Evolutionary conservation across 176 grass and related monocot genomes (phyloP).

Genomic region (Pontederia crassipes): DNA sequence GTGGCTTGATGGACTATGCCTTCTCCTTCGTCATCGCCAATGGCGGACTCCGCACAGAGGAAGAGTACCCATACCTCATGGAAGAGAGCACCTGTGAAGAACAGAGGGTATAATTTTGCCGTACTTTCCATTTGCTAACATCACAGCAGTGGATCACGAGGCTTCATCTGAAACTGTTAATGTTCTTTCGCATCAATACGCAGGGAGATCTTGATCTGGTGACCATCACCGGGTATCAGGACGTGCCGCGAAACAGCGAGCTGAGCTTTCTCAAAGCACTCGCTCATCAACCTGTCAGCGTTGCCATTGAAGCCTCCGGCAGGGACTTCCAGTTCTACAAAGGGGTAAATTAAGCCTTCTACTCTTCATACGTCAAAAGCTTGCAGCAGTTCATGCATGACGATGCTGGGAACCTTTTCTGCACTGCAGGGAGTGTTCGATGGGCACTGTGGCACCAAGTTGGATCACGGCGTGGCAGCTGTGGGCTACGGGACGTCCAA

Average conservation of each 20-base stretch:
- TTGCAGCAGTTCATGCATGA: background rate
- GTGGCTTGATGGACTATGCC: constrained; percentile 11
- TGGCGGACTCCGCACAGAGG: constrained; percentile 1
- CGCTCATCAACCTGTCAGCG: constrained; percentile 9
- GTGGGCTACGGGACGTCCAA: constrained; percentile 4
- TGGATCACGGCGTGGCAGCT: constrained; percentile 10
- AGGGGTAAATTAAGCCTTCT: background rate
- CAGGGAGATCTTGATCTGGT: background rate
- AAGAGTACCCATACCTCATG: constrained; percentile 16
- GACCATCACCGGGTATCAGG: constrained; percentile 9
- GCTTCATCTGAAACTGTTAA: too few relatives aligned
- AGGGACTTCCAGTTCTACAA: constrained; percentile 17
- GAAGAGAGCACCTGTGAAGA: constrained; percentile 3
- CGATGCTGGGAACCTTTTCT: background rate
- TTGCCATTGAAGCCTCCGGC: constrained; percentile 8
- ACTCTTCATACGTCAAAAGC: too few relatives aligned
- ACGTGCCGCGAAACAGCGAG: constrained; percentile 12
- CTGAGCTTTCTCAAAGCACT: constrained; percentile 8
- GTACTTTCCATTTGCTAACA: too few relatives aligned
- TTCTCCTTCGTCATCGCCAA: constrained; percentile 3
- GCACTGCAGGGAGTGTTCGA: constrained; percentile 8
- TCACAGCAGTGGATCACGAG: too few relatives aligned
- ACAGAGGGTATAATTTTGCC: background rate
- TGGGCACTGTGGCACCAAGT: constrained; percentile 4
- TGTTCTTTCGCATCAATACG: too few relatives aligned